Base-by-base conservation (phyloP, 768 basidiomycete genomes). In the Cubamyces sp. region DNA sequence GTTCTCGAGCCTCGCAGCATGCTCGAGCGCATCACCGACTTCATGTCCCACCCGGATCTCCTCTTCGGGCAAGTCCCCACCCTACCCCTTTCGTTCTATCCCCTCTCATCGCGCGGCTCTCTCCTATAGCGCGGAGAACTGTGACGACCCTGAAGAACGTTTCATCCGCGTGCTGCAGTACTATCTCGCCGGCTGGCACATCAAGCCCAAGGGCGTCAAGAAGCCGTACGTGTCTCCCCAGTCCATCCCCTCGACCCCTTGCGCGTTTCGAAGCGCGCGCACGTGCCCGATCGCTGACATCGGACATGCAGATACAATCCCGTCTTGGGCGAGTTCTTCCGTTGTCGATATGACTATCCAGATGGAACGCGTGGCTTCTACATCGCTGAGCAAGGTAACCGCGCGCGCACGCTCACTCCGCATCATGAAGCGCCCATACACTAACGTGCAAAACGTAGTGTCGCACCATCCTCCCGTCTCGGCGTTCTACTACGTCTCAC, bases 101-200 rank as follows among this genome's bases (percentile, higher is more conserved):
- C 28, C 39, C 15, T 21, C 42, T 11, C 51, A 16, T 48, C 23
- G 7, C 25, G 57, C 39, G 54, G 60, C 54, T 51, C 66, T 60
- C 59, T 23, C 21, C 30, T 34, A 25, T 68, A 96, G 96, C 42
- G 91, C 92, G 48, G 93, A 92, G 66, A 73, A 85, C n/a, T 87
- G 85, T 71, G 80, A 83, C 42, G 87, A 94, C 69, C 85, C 93
- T 34, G 90, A 96, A 73, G 95, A 96, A 72, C 81, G 97, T 46
- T 98, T 98, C 74, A 82, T 96, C 65, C 84, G 87, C 52, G 94
- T 98, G 1, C 81, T 98, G 37, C 90, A 91, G 64, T 97, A 96
- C 74, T 99, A 98, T 74, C 87, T 99, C 49, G 90, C 92, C n/a
- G 97, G 97, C 23, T 99, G 97, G 97, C 97, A 98, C 76, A 96